Conservation (phyloP, 352 stramenopile genomes). For the Globisporangium paddicum region DNA sequence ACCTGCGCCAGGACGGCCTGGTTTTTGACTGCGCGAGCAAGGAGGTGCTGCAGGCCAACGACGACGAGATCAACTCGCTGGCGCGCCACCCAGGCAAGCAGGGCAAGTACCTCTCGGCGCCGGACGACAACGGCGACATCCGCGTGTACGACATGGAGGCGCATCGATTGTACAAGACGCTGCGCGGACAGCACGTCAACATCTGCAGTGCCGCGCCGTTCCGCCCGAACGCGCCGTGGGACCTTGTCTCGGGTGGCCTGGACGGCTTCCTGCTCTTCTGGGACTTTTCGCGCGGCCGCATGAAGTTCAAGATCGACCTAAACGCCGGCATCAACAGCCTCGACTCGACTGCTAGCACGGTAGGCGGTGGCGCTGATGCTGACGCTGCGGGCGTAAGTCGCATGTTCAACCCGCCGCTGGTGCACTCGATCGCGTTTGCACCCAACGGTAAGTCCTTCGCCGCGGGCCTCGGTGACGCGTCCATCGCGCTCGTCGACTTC, state of each 20-base stretch:
- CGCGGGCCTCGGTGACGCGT: conserved; percentile 59
- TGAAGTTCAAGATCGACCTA: conserved; percentile 70
- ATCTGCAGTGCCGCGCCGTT: conserved; percentile 67
- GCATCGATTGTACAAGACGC: conserved; percentile 55
- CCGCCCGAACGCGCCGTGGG: conserved; percentile 64
- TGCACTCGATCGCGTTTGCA: conserved; percentile 62
- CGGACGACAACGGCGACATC: conserved; percentile 68
- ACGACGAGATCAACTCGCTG: conserved; percentile 71
- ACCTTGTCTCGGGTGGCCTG: conserved; percentile 67
- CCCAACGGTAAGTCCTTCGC: conserved; percentile 59
- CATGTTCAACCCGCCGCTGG: conserved; percentile 73
- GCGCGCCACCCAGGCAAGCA: conserved; percentile 39
- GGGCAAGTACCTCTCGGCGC: conserved; percentile 50
- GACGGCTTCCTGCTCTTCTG: conserved; percentile 71
- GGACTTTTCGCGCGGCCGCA: conserved; percentile 63
- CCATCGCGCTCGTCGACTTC: conserved; percentile 63
- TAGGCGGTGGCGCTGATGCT: not conserved
- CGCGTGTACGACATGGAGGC: conserved; percentile 57
- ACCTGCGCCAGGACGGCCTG: conserved; percentile 51
- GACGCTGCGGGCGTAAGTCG: conserved; percentile 27
- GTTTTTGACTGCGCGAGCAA: conserved; percentile 50
- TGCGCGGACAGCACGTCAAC: conserved; percentile 63
- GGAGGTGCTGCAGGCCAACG: conserved; percentile 53
- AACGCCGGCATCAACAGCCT: conserved; percentile 43
- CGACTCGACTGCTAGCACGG: not conserved